These are phyloP conservation scores for Scenedesmus sp. DNA, from an alignment of 163 green algal genomes.

Conservation along the genomic window DNA sequence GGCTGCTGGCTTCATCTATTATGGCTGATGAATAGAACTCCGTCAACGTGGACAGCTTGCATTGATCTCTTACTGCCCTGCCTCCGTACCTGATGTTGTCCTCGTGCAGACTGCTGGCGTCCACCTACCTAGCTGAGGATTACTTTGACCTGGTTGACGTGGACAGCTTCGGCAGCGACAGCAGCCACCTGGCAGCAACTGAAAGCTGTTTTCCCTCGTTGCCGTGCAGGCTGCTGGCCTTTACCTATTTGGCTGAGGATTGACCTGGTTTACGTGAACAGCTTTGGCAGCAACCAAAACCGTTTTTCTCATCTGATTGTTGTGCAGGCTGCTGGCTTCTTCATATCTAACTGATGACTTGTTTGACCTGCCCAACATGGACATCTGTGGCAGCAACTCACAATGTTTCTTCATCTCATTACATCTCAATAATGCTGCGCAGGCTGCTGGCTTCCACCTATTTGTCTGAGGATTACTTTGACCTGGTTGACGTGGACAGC, in stretches of 20 bases:
- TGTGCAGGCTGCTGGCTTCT: conserved; percentile 55
- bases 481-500: conserved; percentile 68
- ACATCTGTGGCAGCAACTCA: conserved; percentile 74
- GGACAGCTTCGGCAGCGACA: conserved; percentile 77
- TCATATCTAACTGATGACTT: conserved; percentile 69
- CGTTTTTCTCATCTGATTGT: neutral
- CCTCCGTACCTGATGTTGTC: neutral
- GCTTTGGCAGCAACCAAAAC: conserved; percentile 41
- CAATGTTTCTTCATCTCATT: neutral
- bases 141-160: conserved; percentile 74
- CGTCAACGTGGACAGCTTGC: no score
- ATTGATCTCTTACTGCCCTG: neutral
- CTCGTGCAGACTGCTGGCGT: neutral
- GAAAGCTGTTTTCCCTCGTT: no score
- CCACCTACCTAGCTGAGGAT: conserved; percentile 64
- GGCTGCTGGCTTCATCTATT: no score
- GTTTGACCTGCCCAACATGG: conserved; percentile 70
- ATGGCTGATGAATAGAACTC: no score
- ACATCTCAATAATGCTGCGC: neutral
- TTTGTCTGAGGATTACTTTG: conserved; percentile 66
- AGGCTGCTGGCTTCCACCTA: conserved; percentile 29
- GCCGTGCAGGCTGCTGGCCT: no score
- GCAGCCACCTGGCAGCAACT: conserved; percentile 42
- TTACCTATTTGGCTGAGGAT: no score
- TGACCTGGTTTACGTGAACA: no score